Conservation (phyloP, 768 basidiomycete species). For the Leccinellum albellum region DNA sequence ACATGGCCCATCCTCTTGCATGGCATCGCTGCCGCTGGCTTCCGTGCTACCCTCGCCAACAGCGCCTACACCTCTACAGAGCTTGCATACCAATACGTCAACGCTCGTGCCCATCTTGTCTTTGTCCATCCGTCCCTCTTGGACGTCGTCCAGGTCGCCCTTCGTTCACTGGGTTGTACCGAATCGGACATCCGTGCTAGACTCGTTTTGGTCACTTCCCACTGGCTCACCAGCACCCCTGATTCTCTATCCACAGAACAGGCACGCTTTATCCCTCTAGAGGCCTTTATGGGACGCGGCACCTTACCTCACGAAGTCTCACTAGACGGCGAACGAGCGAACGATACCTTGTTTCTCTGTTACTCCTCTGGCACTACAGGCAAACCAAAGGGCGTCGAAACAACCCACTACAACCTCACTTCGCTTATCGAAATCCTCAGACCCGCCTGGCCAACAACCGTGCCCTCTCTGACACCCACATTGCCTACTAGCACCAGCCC, state of each 20-base stretch:
- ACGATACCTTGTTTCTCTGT: slow-evolving; percentile 63
- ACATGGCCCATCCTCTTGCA: slow-evolving; percentile 48
- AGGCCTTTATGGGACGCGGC: slow-evolving; percentile 51
- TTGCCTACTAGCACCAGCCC: not conserved
- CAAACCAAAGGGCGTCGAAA: slow-evolving; percentile 71
- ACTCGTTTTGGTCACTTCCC: slow-evolving; percentile 52
- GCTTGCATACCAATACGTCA: slow-evolving; percentile 65
- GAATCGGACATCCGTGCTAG: slow-evolving; percentile 46
- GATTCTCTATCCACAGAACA: slow-evolving; percentile 32
- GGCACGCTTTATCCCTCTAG: slow-evolving; percentile 36
- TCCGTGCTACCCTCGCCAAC: slow-evolving; percentile 71
- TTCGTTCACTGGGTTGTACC: slow-evolving; percentile 46
- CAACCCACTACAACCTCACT: slow-evolving; percentile 66
- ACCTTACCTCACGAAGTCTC: slow-evolving; percentile 48
- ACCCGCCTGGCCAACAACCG: slow-evolving; percentile 37
- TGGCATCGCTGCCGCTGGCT: slow-evolving; percentile 56
- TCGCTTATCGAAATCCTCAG: slow-evolving; percentile 51
- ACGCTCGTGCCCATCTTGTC: slow-evolving; percentile 61
- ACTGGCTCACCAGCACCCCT: slow-evolving; percentile 40
- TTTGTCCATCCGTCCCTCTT: slow-evolving; percentile 64
- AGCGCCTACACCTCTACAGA: slow-evolving; percentile 65
- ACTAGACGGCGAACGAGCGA: slow-evolving; percentile 47
- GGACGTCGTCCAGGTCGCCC: slow-evolving; percentile 51
- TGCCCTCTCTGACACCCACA: slow-evolving; percentile 8
- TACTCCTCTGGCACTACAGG: slow-evolving; percentile 73